Evolutionary conservation across 2,329 filamentous ascomycete genomes (phyloP).

Genomic region (Parascedosporium putredinis): DNA sequence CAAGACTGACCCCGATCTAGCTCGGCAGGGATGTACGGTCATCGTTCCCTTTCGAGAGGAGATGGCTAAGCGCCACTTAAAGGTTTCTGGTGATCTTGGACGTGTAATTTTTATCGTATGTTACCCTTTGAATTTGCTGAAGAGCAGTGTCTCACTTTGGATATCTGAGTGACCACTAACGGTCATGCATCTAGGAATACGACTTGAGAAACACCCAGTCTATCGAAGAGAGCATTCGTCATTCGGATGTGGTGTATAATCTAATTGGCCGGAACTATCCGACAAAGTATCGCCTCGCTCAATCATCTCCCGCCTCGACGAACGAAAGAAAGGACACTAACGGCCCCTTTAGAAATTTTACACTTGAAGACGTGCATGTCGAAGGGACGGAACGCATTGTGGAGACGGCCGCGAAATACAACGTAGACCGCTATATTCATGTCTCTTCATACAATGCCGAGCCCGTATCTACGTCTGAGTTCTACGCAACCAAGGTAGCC

Average conservation of each 20-base stretch:
- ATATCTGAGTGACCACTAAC: slow-evolving; percentile 2
- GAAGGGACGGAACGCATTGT: slow-evolving; percentile 87
- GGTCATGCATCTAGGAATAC: slow-evolving; percentile 55
- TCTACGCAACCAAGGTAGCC: slow-evolving; percentile 76
- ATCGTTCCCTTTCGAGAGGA: slow-evolving; percentile 92
- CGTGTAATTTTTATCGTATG: slow-evolving; percentile 74
- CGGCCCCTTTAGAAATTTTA: slow-evolving; percentile 59
- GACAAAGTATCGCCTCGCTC: slow-evolving; percentile 60
- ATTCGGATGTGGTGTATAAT: slow-evolving; percentile 97
- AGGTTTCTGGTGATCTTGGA: slow-evolving; percentile 89
- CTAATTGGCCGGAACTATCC: slow-evolving; percentile 88
- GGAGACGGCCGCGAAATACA: slow-evolving; percentile 93
- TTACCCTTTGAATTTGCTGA: slow-evolving; percentile 6
- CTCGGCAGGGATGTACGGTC: slow-evolving; percentile 87
- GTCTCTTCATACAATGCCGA: slow-evolving; percentile 90
- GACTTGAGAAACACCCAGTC: slow-evolving; percentile 90
- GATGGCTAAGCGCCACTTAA: slow-evolving; percentile 94
- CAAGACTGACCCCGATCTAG: slow-evolving; percentile 33
- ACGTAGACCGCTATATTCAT: slow-evolving; percentile 92
- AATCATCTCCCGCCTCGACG: neutral
- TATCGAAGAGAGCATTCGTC: slow-evolving; percentile 90
- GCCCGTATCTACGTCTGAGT: slow-evolving; percentile 71
- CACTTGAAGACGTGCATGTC: slow-evolving; percentile 82
- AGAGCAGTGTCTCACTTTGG: neutral
- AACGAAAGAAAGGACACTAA: neutral